A percentile compares a stretch with the other conserved stretches of the same genome.
Evolutionary conservation across 768 basidiomycete genomes (phyloP).

Genomic region (Neoboletus subvelutipes): DNA sequence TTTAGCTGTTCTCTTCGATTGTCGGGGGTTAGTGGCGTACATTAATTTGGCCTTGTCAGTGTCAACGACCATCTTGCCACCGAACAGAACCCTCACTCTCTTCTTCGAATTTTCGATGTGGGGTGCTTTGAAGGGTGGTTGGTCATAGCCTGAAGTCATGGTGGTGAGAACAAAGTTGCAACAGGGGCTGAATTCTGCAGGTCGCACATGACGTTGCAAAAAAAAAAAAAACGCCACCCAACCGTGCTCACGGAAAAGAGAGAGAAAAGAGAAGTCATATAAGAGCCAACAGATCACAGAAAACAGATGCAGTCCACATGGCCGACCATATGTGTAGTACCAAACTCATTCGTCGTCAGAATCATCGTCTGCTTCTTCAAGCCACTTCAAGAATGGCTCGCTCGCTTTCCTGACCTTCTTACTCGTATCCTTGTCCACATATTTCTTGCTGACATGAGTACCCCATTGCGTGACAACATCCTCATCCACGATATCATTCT

Average conservation of each 20-base stretch:
- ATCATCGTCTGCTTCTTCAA: conserved; percentile 84
- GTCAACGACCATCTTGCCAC: conserved; percentile 53
- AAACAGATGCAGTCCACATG: background rate
- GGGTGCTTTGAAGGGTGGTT: conserved; percentile 40
- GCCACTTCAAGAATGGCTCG: conserved; percentile 96
- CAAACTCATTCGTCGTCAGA: conserved; percentile 31
- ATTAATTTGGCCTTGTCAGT: conserved; percentile 57
- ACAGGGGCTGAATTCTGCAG: background rate
- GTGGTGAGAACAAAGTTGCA: background rate
- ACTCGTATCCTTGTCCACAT: conserved; percentile 89
- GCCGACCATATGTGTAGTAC: background rate
- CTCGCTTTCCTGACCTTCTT: conserved; percentile 96
- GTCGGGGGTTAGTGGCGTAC: conserved; percentile 38
- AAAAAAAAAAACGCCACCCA: background rate
- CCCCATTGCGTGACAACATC: conserved; percentile 91
- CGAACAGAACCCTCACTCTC: conserved; percentile 55
- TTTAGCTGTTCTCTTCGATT: background rate
- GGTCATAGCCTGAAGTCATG: conserved; percentile 20
- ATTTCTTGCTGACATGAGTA: conserved; percentile 95
- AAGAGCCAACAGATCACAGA: conserved; percentile 16
- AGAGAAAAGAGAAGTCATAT: background rate
- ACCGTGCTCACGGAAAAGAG: background rate
- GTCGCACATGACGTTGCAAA: background rate
- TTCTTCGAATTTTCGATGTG: conserved; percentile 49
- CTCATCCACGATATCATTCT: conserved; percentile 90